Percentiles rank a stretch among this genome's conserved stretches.
Conservation (phyloP, 1,284 basidiomycete genomes). For the Neonothopanus nambi region DNA sequence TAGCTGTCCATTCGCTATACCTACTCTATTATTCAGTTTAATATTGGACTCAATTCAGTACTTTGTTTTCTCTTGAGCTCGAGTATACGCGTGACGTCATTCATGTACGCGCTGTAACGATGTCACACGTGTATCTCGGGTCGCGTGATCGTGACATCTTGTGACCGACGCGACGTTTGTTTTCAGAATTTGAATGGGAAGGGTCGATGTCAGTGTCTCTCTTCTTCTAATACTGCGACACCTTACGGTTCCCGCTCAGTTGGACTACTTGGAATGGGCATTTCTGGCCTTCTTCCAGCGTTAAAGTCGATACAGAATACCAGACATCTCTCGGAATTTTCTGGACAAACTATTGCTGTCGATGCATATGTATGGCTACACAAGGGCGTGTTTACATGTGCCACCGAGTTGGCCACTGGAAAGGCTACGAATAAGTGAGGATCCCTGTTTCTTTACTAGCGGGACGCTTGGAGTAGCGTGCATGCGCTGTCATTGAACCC, state of each 20-base stretch:
- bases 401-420: constrained; percentile 87
- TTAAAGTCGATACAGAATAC: constrained; percentile 88
- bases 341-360: constrained; percentile 79
- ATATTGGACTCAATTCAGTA: too few species aligned
- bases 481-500: background rate
- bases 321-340: constrained; percentile 78
- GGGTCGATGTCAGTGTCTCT: background rate
- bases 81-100: too few species aligned
- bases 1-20: too few species aligned
- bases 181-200: too few species aligned
- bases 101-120: too few species aligned
- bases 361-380: constrained; percentile 99
- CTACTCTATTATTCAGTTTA: too few species aligned
- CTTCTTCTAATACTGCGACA: background rate
- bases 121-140: too few species aligned
- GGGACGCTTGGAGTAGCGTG: background rate
- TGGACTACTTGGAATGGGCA: constrained; percentile 68
- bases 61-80: too few species aligned
- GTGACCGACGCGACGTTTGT: background rate
- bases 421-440: constrained; percentile 80
- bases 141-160: background rate
- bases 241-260: background rate
- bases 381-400: constrained; percentile 89
- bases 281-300: constrained; percentile 89
- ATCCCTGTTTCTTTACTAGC: background rate